Percentiles rank a stretch among this genome's conserved stretches.
phyloP scores from a whole-genome alignment of 257 asterid species.

The Plantago elongata region DNA sequence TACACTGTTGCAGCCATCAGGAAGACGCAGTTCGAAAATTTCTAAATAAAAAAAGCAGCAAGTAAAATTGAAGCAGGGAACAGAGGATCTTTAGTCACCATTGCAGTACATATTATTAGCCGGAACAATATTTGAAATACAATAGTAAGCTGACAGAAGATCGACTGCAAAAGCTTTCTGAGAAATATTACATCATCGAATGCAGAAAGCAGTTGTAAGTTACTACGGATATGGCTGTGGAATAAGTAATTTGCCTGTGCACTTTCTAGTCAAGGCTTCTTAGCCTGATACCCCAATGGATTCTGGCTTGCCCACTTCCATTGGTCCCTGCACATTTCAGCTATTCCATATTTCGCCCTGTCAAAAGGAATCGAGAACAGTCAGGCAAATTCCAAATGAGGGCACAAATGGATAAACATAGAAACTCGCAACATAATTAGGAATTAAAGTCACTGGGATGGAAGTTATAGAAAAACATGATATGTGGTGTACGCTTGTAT shows the following conservation, averaged over 20 bases:
- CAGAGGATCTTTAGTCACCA: no score
- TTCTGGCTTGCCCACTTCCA: conserved; percentile 96
- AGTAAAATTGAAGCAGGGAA: no score
- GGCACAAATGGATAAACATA: background rate
- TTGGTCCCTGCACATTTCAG: conserved; percentile 94
- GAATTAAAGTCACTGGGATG: background rate
- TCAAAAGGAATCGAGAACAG: conserved; percentile 3
- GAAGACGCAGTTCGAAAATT: no score
- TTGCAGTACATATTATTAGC: no score
- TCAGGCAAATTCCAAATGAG: background rate
- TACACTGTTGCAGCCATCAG: no score
- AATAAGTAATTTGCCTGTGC: conserved; percentile 1
- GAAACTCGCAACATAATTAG: background rate
- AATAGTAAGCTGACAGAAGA: background rate
- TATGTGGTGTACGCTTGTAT: background rate
- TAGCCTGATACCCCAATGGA: conserved; percentile 64
- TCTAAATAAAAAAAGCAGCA: no score
- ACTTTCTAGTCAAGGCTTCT: conserved; percentile 2
- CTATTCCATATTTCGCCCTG: conserved; percentile 87
- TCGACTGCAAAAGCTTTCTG: background rate
- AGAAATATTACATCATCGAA: background rate
- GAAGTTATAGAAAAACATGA: background rate
- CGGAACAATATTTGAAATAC: background rate
- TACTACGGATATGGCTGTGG: background rate
- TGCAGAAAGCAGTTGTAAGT: background rate